Evolutionary conservation across 2,329 filamentous ascomycete genomes (phyloP).

Genomic region (Neofusicoccum laricinum): DNA sequence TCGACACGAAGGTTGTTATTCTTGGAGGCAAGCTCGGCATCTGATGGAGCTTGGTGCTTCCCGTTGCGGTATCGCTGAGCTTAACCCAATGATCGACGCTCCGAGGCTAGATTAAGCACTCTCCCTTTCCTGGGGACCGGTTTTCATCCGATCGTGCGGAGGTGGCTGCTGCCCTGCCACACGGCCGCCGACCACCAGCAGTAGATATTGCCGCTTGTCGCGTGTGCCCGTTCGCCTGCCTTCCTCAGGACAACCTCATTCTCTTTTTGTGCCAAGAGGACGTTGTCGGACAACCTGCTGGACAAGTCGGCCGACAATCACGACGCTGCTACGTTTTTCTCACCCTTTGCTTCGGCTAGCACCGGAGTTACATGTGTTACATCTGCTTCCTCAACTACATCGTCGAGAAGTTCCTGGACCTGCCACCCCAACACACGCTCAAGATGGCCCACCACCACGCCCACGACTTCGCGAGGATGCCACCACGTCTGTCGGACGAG

Average conservation of each 20-base stretch:
- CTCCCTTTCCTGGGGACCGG: background rate
- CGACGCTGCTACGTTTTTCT: background rate
- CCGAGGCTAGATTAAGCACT: background rate
- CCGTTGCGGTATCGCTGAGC: background rate
- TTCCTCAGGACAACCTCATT: background rate
- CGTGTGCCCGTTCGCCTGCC: background rate
- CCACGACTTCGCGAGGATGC: background rate
- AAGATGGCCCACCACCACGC: background rate
- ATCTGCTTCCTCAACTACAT: background rate
- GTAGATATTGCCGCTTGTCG: background rate
- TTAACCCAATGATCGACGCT: background rate
- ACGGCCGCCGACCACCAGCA: background rate
- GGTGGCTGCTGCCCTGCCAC: background rate
- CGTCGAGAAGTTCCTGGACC: background rate
- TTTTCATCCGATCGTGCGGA: constrained; percentile 12
- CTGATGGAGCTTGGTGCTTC: background rate
- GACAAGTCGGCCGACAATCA: background rate
- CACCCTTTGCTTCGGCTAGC: background rate
- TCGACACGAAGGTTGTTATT: background rate
- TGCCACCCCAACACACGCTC: background rate
- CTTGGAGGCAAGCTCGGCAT: background rate
- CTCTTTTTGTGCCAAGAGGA: background rate
- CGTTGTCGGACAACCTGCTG: background rate
- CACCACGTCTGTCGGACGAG: background rate
- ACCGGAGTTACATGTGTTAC: background rate